These are phyloP conservation scores for Discostella stelligeroides DNA, from an alignment of 108 stramenopile genomes.

Conservation along the genomic window DNA sequence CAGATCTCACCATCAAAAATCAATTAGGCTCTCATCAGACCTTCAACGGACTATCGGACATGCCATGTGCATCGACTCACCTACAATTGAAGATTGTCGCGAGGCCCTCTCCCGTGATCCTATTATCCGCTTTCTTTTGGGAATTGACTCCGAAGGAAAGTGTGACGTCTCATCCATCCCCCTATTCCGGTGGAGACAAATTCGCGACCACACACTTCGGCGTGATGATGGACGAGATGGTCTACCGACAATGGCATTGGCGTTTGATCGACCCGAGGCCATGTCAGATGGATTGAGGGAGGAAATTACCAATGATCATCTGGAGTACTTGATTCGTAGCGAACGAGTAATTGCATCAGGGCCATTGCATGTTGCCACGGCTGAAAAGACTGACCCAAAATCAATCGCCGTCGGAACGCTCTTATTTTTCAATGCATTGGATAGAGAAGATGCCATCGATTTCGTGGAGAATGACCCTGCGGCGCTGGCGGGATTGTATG, in stretches of 20 bases:
- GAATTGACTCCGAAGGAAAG: slow-evolving; percentile 44
- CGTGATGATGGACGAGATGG: slow-evolving; percentile 80
- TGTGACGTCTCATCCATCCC: slow-evolving; percentile 56
- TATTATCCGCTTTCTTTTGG: slow-evolving; percentile 61
- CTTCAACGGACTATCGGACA: slow-evolving; percentile 73
- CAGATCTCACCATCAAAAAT: slow-evolving; percentile 7
- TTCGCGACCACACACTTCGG: slow-evolving; percentile 81
- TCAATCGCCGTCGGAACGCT: slow-evolving; percentile 72
- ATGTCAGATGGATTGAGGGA: slow-evolving; percentile 51
- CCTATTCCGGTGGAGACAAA: slow-evolving; percentile 84
- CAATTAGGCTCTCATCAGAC: slow-evolving; percentile 73
- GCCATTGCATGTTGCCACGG: slow-evolving; percentile 73
- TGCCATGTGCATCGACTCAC: slow-evolving; percentile 77
- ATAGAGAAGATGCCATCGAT: slow-evolving; percentile 75
- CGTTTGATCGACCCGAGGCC: slow-evolving; percentile 65
- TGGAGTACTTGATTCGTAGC: slow-evolving; percentile 80
- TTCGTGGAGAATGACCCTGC: slow-evolving; percentile 80
- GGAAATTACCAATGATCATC: slow-evolving; percentile 48
- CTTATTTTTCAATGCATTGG: slow-evolving; percentile 78
- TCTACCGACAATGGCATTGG: slow-evolving; percentile 65
- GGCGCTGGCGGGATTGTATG: slow-evolving; percentile 71
- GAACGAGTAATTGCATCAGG: slow-evolving; percentile 75
- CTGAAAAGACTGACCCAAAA: slow-evolving; percentile 72
- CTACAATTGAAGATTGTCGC: slow-evolving; percentile 60
- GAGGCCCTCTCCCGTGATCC: slow-evolving; percentile 72